A percentile compares a stretch with the other conserved stretches of the same genome.
These are phyloP conservation scores for Stevia rebaudiana DNA, from an alignment of 140 eudicot species.

Conservation along the genomic window DNA sequence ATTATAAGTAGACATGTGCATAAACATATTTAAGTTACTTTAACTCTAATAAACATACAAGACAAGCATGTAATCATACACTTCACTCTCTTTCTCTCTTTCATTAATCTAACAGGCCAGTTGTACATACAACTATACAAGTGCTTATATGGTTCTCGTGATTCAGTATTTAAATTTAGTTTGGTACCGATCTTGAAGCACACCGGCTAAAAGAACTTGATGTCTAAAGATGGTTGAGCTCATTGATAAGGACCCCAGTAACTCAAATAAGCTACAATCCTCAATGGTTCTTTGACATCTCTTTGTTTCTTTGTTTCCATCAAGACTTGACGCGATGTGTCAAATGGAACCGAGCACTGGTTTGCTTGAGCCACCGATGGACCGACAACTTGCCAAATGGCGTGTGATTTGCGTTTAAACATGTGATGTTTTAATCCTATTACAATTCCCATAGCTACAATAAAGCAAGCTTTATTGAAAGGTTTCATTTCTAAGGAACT, in stretches of 20 bases:
- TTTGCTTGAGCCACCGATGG: slow-evolving; percentile 31
- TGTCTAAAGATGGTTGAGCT: not conserved
- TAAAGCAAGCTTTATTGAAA: slow-evolving; percentile 29
- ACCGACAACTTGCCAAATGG: slow-evolving; percentile 20
- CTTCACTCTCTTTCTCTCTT: too few species aligned
- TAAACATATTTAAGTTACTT: too few species aligned
- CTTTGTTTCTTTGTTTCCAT: slow-evolving; percentile 7
- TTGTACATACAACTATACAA: too few species aligned
- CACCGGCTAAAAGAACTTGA: not conserved
- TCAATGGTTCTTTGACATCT: slow-evolving; percentile 22
- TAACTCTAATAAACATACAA: too few species aligned
- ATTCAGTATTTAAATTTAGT: too few species aligned
- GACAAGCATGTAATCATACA: too few species aligned
- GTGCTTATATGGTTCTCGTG: too few species aligned
- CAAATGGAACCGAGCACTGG: slow-evolving; percentile 7
- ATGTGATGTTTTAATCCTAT: slow-evolving; percentile 28
- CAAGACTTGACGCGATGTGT: not conserved
- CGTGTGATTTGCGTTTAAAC: slow-evolving; percentile 20
- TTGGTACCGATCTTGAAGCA: too few species aligned
- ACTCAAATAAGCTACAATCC: slow-evolving; percentile 25
- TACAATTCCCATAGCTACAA: slow-evolving; percentile 30
- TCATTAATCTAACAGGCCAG: too few species aligned
- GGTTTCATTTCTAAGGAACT: slow-evolving; percentile 24
- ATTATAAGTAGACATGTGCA: too few species aligned
- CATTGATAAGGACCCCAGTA: slow-evolving; percentile 43